Evolutionary conservation across 192 early-diverging fungal species (phyloP).

Genomic region (Paraglomus brasilianum): DNA sequence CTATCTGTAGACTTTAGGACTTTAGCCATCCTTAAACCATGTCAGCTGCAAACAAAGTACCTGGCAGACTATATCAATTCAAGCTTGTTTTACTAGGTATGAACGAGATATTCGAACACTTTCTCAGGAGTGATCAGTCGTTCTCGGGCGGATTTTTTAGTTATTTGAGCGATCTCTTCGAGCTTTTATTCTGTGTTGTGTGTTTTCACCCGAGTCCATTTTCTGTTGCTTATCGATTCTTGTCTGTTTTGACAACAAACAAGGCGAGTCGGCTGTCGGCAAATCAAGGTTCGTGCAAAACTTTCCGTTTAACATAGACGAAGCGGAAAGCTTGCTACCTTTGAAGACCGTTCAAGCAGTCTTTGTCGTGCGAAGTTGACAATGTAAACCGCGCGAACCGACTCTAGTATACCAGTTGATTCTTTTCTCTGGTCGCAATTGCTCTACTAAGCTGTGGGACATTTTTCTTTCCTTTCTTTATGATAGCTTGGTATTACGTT

Average conservation of each 20-base stretch:
- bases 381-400: background rate
- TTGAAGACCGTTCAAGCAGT: background rate
- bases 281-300: conserved; percentile 59
- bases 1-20: conserved; percentile 18
- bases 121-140: background rate
- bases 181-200: background rate
- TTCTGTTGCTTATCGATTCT: background rate
- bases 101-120: background rate
- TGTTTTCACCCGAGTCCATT: background rate
- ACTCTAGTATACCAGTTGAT: background rate
- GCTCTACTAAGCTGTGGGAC: background rate
- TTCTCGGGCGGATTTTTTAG: background rate
- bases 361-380: background rate
- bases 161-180: background rate
- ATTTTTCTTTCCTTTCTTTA: conserved; percentile 16
- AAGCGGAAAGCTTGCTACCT: background rate
- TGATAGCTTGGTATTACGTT: conserved; percentile 73
- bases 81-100: conserved; percentile 94
- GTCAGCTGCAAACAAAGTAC: conserved; percentile 21
- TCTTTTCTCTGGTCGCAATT: background rate
- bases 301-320: too few species aligned
- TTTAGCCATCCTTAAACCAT: conserved; percentile 34
- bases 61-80: conserved; percentile 79
- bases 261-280: conserved; percentile 65
- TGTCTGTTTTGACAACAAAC: background rate